Conservation (phyloP, 2,329 filamentous ascomycete genomes). For the Chrysosporium queenslandicum region DNA sequence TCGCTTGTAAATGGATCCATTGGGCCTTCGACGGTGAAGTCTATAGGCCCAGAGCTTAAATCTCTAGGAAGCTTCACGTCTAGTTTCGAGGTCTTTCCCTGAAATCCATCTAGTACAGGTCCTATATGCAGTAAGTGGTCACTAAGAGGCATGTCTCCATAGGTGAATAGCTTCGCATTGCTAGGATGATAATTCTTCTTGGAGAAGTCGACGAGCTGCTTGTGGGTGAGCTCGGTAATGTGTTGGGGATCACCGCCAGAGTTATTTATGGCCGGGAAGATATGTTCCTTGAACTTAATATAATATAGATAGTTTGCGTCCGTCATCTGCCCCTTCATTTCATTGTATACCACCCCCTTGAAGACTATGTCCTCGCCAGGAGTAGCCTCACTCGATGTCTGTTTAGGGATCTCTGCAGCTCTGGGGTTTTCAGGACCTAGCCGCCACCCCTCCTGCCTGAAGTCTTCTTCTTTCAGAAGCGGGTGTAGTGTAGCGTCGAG, state of each 20-base stretch:
- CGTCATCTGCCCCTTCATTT: constrained; percentile 99
- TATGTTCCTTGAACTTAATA: constrained; percentile 86
- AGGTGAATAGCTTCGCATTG: constrained; percentile 92
- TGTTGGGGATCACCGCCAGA: constrained; percentile 93
- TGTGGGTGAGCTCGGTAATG: constrained; percentile 89
- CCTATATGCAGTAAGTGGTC: constrained; percentile 74
- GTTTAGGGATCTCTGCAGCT: constrained; percentile 40
- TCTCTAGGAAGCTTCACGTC: constrained; percentile 68
- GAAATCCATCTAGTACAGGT: constrained; percentile 62
- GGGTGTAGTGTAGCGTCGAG: constrained; percentile 89
- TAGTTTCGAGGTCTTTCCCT: constrained; percentile 57
- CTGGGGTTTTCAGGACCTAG: constrained; percentile 83
- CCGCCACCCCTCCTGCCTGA: constrained; percentile 93
- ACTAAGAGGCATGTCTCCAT: constrained; percentile 78
- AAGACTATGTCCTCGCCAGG: constrained; percentile 52
- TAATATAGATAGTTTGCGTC: constrained; percentile 95
- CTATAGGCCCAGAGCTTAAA: constrained; percentile 55
- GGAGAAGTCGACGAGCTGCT: constrained; percentile 80
- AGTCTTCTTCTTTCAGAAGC: constrained; percentile 80
- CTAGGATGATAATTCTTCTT: constrained; percentile 92
- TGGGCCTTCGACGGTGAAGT: constrained; percentile 66
- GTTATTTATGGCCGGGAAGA: constrained; percentile 91
- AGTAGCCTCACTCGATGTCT: constrained; percentile 25
- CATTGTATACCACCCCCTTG: constrained; percentile 97
- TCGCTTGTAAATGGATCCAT: constrained; percentile 76